These are phyloP conservation scores for Ceriops zippeliana DNA, from an alignment of 345 rosid species.

Conservation along the genomic window DNA sequence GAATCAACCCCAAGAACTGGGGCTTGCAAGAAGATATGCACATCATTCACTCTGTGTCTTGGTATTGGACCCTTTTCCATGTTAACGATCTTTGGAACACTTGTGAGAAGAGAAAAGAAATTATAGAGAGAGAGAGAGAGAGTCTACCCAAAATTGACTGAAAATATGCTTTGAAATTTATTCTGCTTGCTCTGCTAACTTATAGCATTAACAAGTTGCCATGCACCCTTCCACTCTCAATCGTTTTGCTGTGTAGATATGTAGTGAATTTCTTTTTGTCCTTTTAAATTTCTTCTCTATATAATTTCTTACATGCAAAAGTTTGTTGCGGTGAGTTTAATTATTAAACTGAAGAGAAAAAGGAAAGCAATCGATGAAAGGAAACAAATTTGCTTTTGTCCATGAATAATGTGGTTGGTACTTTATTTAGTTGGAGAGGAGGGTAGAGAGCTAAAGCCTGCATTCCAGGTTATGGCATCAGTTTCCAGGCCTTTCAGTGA, in stretches of 20 bases:
- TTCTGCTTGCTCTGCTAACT: not conserved
- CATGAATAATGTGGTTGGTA: constrained; percentile 12
- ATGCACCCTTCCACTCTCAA: not conserved
- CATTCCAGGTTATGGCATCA: not conserved
- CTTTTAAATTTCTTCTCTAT: too few relatives aligned
- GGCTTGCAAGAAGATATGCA: not conserved
- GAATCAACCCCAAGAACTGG: not conserved
- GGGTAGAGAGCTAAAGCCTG: not conserved
- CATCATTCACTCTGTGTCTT: not conserved
- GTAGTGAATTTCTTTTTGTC: too few relatives aligned
- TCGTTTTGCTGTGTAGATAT: not conserved
- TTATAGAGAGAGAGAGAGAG: too few relatives aligned
- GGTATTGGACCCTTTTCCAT: not conserved
- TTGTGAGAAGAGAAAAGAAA: not conserved
- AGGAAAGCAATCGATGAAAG: not conserved
- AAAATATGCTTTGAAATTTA: not conserved
- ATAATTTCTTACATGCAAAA: too few relatives aligned
- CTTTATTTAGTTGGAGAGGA: not conserved
- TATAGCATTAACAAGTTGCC: not conserved
- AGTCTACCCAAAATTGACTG: constrained; percentile 5
- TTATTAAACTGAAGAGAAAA: not conserved
- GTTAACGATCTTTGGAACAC: not conserved
- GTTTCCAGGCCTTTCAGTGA: too few relatives aligned
- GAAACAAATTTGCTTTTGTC: not conserved
- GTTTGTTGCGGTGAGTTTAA: not conserved